phyloP scores from a whole-genome alignment of 352 stramenopile genomes.

The Plasmopara muralis region DNA sequence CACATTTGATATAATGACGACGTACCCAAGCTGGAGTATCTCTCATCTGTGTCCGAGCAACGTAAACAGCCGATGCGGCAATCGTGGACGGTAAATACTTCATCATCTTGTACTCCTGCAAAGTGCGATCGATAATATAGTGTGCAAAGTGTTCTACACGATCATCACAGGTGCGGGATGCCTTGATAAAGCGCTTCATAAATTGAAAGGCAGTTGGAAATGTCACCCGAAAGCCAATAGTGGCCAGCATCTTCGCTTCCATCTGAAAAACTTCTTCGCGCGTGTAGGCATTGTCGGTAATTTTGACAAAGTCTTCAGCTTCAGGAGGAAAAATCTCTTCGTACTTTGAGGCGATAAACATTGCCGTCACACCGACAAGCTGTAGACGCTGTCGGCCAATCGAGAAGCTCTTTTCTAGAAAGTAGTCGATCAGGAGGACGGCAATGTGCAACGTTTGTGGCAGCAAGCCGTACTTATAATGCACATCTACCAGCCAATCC shows the following conservation, averaged over 20 bases:
- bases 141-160: slow-evolving; percentile 89
- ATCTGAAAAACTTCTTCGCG: slow-evolving; percentile 73
- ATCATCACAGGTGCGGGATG: slow-evolving; percentile 60
- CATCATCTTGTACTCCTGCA: slow-evolving; percentile 98
- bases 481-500: slow-evolving; percentile 97
- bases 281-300: slow-evolving; percentile 95
- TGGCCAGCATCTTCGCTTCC: slow-evolving; percentile 69
- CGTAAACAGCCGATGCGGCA: slow-evolving; percentile 94
- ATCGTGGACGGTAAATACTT: slow-evolving; percentile 96
- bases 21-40: slow-evolving; percentile 71
- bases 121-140: slow-evolving; percentile 96
- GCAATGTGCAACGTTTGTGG: slow-evolving; percentile 81
- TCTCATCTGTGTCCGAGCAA: slow-evolving; percentile 86
- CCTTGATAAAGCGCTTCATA: slow-evolving; percentile 84
- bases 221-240: slow-evolving; percentile 72
- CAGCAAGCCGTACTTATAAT: slow-evolving; percentile 77
- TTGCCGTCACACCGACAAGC: slow-evolving; percentile 93
- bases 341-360: slow-evolving; percentile 97
- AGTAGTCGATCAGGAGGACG: slow-evolving; percentile 76
- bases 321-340: slow-evolving; percentile 96
- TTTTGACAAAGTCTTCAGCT: slow-evolving; percentile 93
- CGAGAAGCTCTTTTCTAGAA: slow-evolving; percentile 59
- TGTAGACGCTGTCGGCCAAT: slow-evolving; percentile 88
- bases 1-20: slow-evolving; percentile 7
- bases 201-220: slow-evolving; percentile 84